Conservation (phyloP, 768 basidiomycete species). For the Lactifluus subvellereus region DNA sequence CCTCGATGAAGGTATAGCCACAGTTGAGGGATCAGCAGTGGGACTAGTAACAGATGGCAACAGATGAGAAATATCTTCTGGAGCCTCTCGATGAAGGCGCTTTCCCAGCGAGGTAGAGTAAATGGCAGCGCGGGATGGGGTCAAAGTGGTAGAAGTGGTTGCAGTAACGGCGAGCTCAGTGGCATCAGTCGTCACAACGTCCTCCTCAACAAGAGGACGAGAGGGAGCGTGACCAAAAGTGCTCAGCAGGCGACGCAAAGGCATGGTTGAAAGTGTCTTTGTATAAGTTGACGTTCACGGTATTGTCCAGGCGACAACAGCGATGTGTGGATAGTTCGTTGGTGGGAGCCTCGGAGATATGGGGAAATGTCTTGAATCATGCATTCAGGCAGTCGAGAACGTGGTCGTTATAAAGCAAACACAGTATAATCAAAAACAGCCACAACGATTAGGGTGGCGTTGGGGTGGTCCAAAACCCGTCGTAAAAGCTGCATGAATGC, state of each 20-base stretch:
- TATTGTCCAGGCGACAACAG: not conserved
- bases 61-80: not conserved
- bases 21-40: not conserved
- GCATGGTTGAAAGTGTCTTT: not conserved
- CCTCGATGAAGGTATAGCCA: not conserved
- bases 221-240: not conserved
- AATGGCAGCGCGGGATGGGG: not conserved
- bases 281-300: not conserved
- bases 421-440: no score
- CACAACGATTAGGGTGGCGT: no score
- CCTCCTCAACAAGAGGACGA: not conserved
- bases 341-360: not conserved
- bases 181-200: constrained; percentile 7
- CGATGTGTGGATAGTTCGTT: not conserved
- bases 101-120: not conserved
- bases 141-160: not conserved
- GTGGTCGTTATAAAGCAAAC: not conserved
- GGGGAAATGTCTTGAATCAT: not conserved
- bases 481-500: not conserved
- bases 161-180: not conserved
- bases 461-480: no score
- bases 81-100: not conserved
- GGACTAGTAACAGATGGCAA: not conserved
- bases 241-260: constrained; percentile 5
- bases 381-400: not conserved